Base-by-base conservation (phyloP, 257 asterid species). In the Misopates orontium region DNA sequence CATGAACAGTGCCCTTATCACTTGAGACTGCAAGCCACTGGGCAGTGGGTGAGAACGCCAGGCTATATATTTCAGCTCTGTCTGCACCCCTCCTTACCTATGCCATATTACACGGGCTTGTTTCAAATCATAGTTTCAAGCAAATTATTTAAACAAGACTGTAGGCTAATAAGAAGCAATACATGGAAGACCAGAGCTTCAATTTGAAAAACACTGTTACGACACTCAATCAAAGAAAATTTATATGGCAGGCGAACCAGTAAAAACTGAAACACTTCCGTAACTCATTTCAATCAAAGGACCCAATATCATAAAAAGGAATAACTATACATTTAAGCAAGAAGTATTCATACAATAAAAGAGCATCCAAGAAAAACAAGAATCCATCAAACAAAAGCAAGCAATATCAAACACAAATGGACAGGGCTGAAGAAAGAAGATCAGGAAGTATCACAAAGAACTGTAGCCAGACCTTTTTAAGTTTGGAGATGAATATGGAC, bases 11-110 rank as follows among this genome's bases (percentile, higher is more conserved):
- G 70, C 96, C 98, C 80, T 93, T 93, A 73, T 89, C 96, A 79
- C 98, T 93, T 22, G 98, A 93, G 24, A 87, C 97, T 44, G 97
- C 97, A 68, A 92, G 79, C 98, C 98, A 89, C 75, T 89, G 89
- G 36, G 89, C 84, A 45, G 90, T 73, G 21, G 96, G 79, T 21
- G 96, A 90, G 81, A 93, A 93, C 19, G 96, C 86, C 62, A 93
- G 78, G 76, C 95, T 86, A 78, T 83, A 86, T 59, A 88, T 93
- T 77, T 93, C 95, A 20, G 99, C 99, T 74, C 97, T 84, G 77
- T 90, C 99, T 18, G 96, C 90, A 13, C 97, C 97, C 77, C 96
- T 83, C 65, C 99, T 84, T 47, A 93, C 90, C 99, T 93, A 87
- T 77, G 75, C 72, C 71, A 64, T 8, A 78, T 28, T 68, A 21